Percentiles rank a stretch among this genome's conserved stretches.
phyloP scores from a whole-genome alignment of 73 alveolate genomes.

The Diophrys sp. region DNA sequence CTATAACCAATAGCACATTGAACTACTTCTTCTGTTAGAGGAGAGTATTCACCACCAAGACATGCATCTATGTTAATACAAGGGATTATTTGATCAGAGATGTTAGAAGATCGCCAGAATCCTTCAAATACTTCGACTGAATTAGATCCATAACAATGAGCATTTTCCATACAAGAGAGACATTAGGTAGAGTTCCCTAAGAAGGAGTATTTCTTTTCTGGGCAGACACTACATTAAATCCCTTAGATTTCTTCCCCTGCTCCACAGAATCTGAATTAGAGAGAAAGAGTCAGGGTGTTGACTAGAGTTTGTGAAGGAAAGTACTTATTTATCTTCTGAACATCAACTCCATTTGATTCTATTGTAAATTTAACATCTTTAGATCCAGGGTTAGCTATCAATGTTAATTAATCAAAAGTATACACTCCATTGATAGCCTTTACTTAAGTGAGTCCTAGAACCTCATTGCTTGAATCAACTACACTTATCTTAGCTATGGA shows the following conservation, averaged over 20 bases:
- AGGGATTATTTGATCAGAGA: slow-evolving; percentile 5
- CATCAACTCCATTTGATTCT: not conserved
- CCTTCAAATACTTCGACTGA: slow-evolving; percentile 27
- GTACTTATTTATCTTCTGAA: not conserved
- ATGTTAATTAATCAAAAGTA: not conserved
- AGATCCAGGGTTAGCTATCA: slow-evolving; percentile 15
- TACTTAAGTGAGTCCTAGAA: no score
- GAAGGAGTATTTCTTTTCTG: slow-evolving; percentile 8
- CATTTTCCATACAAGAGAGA: slow-evolving; percentile 31
- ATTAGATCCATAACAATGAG: slow-evolving; percentile 36
- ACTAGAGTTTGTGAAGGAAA: not conserved
- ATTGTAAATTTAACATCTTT: not conserved
- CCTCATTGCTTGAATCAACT: no score
- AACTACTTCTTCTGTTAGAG: slow-evolving; percentile 4
- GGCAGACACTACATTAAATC: slow-evolving; percentile 11
- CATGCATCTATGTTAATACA: slow-evolving; percentile 36
- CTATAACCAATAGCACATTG: slow-evolving; percentile 40
- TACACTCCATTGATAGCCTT: slow-evolving; percentile 3
- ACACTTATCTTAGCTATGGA: no score
- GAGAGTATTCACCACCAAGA: slow-evolving; percentile 28
- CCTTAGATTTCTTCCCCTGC: slow-evolving; percentile 3
- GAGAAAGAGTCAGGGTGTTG: not conserved
- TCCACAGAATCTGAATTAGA: slow-evolving; percentile 3
- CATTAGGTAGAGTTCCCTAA: slow-evolving; percentile 20
- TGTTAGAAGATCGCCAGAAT: slow-evolving; percentile 40